Percentiles rank a stretch among this genome's conserved stretches.
phyloP scores from a whole-genome alignment of 441 rosid genomes.

The Adansonia madagascariensis region DNA sequence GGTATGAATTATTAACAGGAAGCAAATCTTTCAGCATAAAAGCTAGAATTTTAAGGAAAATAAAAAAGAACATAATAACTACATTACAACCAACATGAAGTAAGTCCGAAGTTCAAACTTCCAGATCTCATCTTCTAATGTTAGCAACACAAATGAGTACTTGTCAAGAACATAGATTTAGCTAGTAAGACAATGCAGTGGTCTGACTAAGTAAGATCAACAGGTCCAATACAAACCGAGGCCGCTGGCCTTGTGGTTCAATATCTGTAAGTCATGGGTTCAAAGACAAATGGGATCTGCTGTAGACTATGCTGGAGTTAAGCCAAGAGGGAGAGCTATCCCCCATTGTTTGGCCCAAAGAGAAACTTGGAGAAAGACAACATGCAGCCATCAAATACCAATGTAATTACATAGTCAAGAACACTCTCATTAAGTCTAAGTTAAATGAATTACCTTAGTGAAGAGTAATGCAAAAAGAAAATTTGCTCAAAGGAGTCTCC shows the following conservation, averaged over 20 bases:
- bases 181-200: neutral
- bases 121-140: slow-evolving; percentile 6
- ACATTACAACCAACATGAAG: neutral
- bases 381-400: neutral
- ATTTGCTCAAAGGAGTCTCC: neutral
- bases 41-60: neutral
- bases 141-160: neutral
- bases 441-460: slow-evolving; percentile 4
- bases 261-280: neutral
- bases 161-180: neutral
- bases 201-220: neutral
- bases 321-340: neutral
- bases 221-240: neutral
- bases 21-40: neutral
- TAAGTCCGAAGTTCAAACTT: neutral
- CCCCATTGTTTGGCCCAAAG: slow-evolving; percentile 7
- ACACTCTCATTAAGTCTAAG: neutral
- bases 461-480: slow-evolving; percentile 1
- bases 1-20: neutral
- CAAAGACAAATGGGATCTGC: neutral
- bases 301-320: too few species aligned
- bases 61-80: neutral
- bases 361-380: neutral
- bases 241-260: neutral
- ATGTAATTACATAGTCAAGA: neutral